Conservation (phyloP, 1,284 basidiomycete species). For the Athelia psychrophila region DNA sequence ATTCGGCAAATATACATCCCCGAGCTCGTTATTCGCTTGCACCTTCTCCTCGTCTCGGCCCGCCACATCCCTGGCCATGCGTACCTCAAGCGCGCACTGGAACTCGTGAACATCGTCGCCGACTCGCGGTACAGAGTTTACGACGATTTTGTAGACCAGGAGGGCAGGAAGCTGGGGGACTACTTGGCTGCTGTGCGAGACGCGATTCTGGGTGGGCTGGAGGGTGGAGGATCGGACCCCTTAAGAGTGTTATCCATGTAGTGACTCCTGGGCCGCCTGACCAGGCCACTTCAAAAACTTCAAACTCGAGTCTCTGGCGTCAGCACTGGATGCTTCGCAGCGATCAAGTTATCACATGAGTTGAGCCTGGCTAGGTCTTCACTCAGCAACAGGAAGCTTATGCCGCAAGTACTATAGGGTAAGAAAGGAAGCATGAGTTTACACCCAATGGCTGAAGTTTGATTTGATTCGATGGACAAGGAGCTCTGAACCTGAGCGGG, state of each 20-base stretch:
- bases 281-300: too few relatives aligned
- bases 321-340: too few relatives aligned
- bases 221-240: constrained; percentile 71
- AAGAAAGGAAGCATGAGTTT: too few relatives aligned
- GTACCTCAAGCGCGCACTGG: constrained; percentile 80
- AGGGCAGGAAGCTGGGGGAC: constrained; percentile 55
- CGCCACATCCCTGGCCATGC: constrained; percentile 21
- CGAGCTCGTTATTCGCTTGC: constrained; percentile 86
- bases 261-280: too few relatives aligned
- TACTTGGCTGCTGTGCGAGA: constrained; percentile 73
- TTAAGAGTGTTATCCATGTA: constrained; percentile 37
- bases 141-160: constrained; percentile 76
- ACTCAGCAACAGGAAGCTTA: too few relatives aligned
- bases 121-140: constrained; percentile 88
- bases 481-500: too few relatives aligned
- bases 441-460: too few relatives aligned
- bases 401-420: too few relatives aligned
- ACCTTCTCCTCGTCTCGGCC: constrained; percentile 71
- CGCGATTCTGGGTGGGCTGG: constrained; percentile 68
- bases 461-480: too few relatives aligned
- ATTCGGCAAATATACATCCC: constrained; percentile 91
- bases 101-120: constrained; percentile 83
- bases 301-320: too few relatives aligned
- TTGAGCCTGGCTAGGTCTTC: too few relatives aligned
- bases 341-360: too few relatives aligned